Percentiles rank a stretch among this genome's conserved stretches.
phyloP scores from a whole-genome alignment of 345 rosid species.

The Aegle marmelos region DNA sequence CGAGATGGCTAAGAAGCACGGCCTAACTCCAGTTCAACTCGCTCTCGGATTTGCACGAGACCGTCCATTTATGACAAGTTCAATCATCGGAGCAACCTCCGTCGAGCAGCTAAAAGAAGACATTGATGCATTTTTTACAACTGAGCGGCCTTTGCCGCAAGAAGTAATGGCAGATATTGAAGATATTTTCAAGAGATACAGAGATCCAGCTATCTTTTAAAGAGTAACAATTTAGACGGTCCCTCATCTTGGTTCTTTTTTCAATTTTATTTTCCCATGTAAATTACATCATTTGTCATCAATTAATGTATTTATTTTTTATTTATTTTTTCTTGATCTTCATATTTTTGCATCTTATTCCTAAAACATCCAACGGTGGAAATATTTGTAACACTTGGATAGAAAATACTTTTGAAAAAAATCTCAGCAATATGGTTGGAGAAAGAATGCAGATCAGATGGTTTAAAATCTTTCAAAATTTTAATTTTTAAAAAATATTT shows the following conservation, averaged over 20 bases:
- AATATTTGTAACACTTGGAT: neutral
- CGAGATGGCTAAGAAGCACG: conserved; percentile 67
- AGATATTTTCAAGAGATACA: conserved; percentile 58
- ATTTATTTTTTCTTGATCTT: neutral
- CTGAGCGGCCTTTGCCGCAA: conserved; percentile 56
- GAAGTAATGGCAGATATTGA: conserved; percentile 70
- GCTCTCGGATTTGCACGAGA: conserved; percentile 81
- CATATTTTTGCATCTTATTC: neutral
- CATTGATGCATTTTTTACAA: conserved; percentile 61
- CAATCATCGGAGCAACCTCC: conserved; percentile 80
- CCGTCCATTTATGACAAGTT: conserved; percentile 73
- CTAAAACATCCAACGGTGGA: neutral
- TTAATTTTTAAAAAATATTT: too few relatives aligned
- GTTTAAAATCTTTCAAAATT: neutral
- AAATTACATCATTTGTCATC: neutral
- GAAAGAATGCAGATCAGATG: neutral
- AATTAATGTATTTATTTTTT: neutral
- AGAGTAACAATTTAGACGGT: neutral
- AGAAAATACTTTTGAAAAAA: neutral
- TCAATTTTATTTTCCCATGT: neutral
- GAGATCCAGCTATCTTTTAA: conserved; percentile 49
- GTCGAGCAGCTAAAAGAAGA: conserved; percentile 78
- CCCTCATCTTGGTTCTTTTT: neutral
- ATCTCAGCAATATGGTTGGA: neutral
- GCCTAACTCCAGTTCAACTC: conserved; percentile 68